Conservation (phyloP, 1,284 basidiomycete genomes). For the Apiotrichum veenhuisii region DNA sequence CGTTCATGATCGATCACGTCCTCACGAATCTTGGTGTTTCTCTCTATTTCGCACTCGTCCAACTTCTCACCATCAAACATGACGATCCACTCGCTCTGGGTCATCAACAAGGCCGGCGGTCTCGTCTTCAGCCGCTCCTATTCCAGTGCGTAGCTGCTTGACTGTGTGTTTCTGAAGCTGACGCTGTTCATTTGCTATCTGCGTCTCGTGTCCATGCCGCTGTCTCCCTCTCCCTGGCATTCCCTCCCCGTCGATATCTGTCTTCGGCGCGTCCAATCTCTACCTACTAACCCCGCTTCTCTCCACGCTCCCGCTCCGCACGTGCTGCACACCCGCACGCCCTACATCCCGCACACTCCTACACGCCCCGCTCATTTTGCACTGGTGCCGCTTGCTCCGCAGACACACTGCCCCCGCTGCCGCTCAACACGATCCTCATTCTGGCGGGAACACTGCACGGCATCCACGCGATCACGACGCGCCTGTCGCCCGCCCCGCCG, state of each 20-base stretch:
- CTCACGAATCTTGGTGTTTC: too few relatives aligned
- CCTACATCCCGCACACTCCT: too few relatives aligned
- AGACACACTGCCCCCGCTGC: conserved; percentile 82
- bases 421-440: conserved; percentile 96
- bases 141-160: conserved; percentile 58
- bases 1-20: neutral
- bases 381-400: conserved; percentile 6
- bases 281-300: too few relatives aligned
- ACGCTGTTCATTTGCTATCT: neutral
- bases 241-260: neutral
- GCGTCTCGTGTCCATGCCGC: neutral
- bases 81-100: conserved; percentile 55
- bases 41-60: neutral
- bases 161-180: neutral
- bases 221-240: neutral
- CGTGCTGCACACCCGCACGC: too few relatives aligned
- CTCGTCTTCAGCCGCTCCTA: conserved; percentile 91
- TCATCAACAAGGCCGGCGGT: conserved; percentile 98
- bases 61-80: conserved; percentile 15
- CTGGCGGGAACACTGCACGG: conserved; percentile 96
- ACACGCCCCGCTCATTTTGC: too few relatives aligned
- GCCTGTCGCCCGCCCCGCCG: conserved; percentile 74
- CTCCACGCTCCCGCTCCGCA: too few relatives aligned
- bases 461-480: conserved; percentile 94
- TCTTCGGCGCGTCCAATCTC: too few relatives aligned